These are phyloP conservation scores for Cystobasidium sp. DNA, from an alignment of 1,284 basidiomycete species.

Conservation along the genomic window DNA sequence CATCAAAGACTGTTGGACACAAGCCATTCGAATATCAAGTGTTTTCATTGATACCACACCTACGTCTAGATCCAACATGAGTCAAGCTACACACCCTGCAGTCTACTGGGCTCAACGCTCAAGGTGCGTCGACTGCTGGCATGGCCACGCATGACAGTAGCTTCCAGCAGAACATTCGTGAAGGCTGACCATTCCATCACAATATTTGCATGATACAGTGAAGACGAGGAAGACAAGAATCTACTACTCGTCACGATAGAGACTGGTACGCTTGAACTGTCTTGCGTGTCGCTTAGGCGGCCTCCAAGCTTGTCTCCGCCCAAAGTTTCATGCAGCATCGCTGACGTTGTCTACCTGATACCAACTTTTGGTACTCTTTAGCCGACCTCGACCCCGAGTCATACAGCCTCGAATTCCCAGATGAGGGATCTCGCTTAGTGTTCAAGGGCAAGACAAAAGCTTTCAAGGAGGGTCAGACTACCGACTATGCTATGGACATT, in stretches of 20 bases:
- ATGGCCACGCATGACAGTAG: neutral
- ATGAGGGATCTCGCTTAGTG: constrained; percentile 33
- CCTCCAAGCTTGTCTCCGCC: neutral
- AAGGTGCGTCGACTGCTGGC: constrained; percentile 8
- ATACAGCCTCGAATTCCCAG: constrained; percentile 39
- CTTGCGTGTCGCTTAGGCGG: neutral
- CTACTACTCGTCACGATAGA: constrained; percentile 41
- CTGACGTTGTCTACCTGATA: constrained; percentile 4
- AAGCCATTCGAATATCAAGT: neutral
- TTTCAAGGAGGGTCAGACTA: constrained; percentile 17
- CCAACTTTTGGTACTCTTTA: neutral
- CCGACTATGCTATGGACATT: constrained; percentile 53
- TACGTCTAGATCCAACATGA: neutral
- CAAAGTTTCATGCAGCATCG: neutral
- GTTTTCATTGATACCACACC: neutral
- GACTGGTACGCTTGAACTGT: constrained; percentile 9
- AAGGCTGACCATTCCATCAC: constrained; percentile 11
- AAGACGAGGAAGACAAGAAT: constrained; percentile 45
- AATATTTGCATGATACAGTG: constrained; percentile 20
- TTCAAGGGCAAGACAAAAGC: constrained; percentile 42
- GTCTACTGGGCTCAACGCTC: constrained; percentile 34
- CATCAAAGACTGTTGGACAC: neutral
- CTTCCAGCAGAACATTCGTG: constrained; percentile 16
- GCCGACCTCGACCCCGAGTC: constrained; percentile 33
- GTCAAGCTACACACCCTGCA: constrained; percentile 15